Evolutionary conservation across 176 grass and related monocot genomes (phyloP), one percentile per base, ranked within the genome.

Genomic region (Oryza glaberrima): DNA sequence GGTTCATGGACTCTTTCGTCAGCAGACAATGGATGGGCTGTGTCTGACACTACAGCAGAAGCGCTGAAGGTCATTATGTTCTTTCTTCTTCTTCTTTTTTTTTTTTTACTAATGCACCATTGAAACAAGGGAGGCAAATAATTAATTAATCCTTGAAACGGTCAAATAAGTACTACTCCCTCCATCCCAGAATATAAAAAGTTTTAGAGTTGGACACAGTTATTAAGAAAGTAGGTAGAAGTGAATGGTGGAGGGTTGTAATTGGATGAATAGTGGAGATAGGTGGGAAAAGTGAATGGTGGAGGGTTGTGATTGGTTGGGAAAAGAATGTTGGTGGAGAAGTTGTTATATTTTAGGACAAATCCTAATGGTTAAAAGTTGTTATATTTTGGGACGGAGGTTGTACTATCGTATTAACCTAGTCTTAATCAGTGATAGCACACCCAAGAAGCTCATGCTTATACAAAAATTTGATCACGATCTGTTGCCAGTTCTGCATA

Each of bases 1-100:
- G 91, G 88, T 75, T 84, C 91, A 12, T 93, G 88, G 85, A 87
- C 91, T 26, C 88, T 93, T 35, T 93, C 91, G 20, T 86, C 78
- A 43, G 78, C 82, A 45, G 88, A 93, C 65, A 89, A 93, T 76
- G 91, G 88, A 51, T 93, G 91, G 91, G 64, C 70, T 45, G 72
- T 88, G 11, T 90, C 88, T 71, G 91, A 90, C 77, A 88, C 81
- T 64, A 93, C 91, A 28, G 73, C 73, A 80, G 88, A 90, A 88
- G 82, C 81, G 77, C 69, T 93, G 14, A 86, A 90, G 91, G 91
- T 90, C 9, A n/a, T 43, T 76, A 11, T 3, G 48, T 54, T 54
- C 4, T 48, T 38, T 56, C 2, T 35, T 35, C 4, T 7, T 19
- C 17, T 28, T 28, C 6, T 14, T 20, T 25, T 25, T 25, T 23